These are phyloP conservation scores for Cystobasidium onofrii DNA, from an alignment of 768 basidiomycete genomes.

Conservation along the genomic window DNA sequence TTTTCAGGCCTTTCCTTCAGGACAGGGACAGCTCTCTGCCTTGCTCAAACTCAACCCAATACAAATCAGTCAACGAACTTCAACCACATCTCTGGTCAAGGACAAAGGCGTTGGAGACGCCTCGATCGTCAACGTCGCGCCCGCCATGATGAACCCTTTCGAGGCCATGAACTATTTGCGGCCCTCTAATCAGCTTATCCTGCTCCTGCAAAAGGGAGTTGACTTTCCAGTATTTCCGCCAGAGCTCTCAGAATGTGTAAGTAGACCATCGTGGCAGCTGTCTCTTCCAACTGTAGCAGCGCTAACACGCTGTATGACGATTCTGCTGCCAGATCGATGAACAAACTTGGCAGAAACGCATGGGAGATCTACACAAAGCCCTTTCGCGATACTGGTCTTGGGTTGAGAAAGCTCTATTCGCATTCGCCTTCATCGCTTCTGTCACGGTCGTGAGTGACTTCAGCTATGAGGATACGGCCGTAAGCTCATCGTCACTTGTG, in stretches of 20 bases:
- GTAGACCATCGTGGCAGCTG: neutral
- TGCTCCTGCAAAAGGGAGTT: conserved; percentile 23
- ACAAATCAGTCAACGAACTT: neutral
- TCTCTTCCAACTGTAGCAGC: neutral
- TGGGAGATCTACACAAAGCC: conserved; percentile 2
- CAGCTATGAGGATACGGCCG: neutral
- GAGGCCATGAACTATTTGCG: conserved; percentile 17
- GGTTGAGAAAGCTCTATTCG: conserved; percentile 25
- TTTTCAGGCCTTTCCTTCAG: neutral
- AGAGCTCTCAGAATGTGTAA: conserved; percentile 4
- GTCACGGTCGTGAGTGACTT: conserved; percentile 19
- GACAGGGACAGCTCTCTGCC: neutral
- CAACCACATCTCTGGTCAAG: neutral
- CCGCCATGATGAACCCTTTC: neutral
- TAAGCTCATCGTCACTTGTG: neutral
- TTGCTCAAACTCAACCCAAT: neutral
- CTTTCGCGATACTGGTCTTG: conserved; percentile 20
- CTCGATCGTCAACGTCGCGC: neutral
- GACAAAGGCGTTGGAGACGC: neutral
- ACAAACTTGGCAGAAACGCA: conserved; percentile 17
- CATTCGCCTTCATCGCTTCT: conserved; percentile 7
- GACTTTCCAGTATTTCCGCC: conserved; percentile 4
- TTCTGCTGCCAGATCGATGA: conserved; percentile 9
- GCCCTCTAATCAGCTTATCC: conserved; percentile 13
- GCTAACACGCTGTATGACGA: neutral